Base-by-base conservation (phyloP, 225 moss, liverwort and hornwort species). In the Marchantia polymorpha region DNA sequence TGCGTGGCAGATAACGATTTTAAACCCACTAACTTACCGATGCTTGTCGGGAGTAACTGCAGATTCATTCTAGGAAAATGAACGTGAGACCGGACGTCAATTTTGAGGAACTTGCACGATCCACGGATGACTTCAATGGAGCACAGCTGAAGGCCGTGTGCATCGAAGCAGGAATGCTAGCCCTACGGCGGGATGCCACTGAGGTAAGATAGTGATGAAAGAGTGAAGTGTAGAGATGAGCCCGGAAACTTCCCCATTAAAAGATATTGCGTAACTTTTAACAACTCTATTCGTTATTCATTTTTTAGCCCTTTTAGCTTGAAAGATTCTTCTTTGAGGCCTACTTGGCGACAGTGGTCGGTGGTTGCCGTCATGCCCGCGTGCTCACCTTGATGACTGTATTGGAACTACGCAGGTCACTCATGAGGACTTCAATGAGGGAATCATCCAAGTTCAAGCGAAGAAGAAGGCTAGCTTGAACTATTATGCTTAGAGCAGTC, bases 61-160 rank as follows among this genome's bases (percentile, higher is more conserved):
- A 97, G 96, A 97, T 94, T 79, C 96, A 94, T 82, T 94, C 94
- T n/a, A 92, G 92, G 80, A 97, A 89, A 66, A 97, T 97, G 96
- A 97, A 73, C 79, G 84, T 97, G 17, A 89, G 92, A 60, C 84
- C 83, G 76, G 96, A 97, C 79, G 96, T 97, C 54, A 96, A 96
- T 76, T 94, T 96, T 70, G 96, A 96, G 77, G 96, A 96, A 86
- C 90, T 96, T 80, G 96, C 94, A 53, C 88, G 94, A 13, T 94
- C 96, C 27, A 96, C 94, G 30, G 96, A 96, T 85, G 96, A 96
- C 81, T 96, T 96, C 23, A 94, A 94, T 81, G 96, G 96, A 67
- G 96, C 96, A 61, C 94, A 96, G 82, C 85, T 96, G 66, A 96
- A 96, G 91, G 96, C 96, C 82, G 94, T 94, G 30, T 96, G 96